phyloP scores from a whole-genome alignment of 106 monocot species.

The Posidonia australis region DNA sequence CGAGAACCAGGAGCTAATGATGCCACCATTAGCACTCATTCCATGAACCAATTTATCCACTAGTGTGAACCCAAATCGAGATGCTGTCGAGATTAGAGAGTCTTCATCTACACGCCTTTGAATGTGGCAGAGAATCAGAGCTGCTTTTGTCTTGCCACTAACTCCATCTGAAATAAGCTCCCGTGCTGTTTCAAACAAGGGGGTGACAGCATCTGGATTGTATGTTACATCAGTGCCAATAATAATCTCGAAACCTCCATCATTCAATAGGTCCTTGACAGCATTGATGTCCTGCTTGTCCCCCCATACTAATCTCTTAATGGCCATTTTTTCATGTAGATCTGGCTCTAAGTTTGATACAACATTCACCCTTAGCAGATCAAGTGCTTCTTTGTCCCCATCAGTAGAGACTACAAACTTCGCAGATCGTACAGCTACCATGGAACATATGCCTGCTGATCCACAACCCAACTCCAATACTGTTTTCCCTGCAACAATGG shows the following conservation, averaged over 20 bases:
- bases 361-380: constrained; percentile 55
- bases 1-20: constrained; percentile 73
- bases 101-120: constrained; percentile 71
- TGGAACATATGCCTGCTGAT: constrained; percentile 87
- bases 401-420: constrained; percentile 72
- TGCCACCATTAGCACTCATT: constrained; percentile 28
- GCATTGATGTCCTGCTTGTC: constrained; percentile 30
- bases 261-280: constrained; percentile 23
- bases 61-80: constrained; percentile 44
- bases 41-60: constrained; percentile 61
- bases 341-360: constrained; percentile 33
- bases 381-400: constrained; percentile 57
- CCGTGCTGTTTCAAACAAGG: constrained; percentile 75
- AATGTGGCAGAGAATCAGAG: constrained; percentile 75
- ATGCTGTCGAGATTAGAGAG: constrained; percentile 45
- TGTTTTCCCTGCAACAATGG: constrained; percentile 48
- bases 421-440: constrained; percentile 56
- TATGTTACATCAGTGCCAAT: constrained; percentile 91
- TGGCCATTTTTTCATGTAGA: constrained; percentile 30
- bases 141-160: constrained; percentile 14
- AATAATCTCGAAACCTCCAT: constrained; percentile 54
- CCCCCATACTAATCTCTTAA: constrained; percentile 68
- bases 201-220: constrained; percentile 46
- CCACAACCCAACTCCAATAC: constrained; percentile 86
- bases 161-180: constrained; percentile 28